phyloP scores from a whole-genome alignment of 225 moss, liverwort and hornwort species.

The Bryoerythrophyllum caledonicum region DNA sequence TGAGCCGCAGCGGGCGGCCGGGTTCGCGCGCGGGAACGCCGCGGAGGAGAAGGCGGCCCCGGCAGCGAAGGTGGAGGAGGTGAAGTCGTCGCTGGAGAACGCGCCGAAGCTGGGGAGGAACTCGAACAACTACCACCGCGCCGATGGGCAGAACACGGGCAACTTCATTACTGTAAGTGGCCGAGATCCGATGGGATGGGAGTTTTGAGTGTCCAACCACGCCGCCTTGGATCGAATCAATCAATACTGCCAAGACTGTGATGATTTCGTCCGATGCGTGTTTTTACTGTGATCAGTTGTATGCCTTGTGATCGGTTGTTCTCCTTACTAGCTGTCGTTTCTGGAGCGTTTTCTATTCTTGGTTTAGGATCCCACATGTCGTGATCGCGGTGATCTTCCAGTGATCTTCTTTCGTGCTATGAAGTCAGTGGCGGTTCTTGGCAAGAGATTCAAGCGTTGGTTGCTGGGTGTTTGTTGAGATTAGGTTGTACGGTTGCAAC shows the following conservation, averaged over 20 bases:
- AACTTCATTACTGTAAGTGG: slow-evolving; percentile 92
- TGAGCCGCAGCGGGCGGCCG: slow-evolving; percentile 50
- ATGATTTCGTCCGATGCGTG: neutral
- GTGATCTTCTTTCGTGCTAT: neutral
- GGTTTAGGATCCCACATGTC: neutral
- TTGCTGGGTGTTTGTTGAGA: neutral
- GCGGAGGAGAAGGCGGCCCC: slow-evolving; percentile 37
- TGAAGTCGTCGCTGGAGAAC: slow-evolving; percentile 61
- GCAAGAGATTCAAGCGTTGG: neutral
- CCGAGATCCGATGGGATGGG: neutral
- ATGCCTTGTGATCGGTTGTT: neutral
- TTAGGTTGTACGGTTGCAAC: neutral
- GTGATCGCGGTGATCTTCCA: neutral
- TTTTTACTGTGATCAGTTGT: no score
- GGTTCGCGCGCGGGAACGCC: slow-evolving; percentile 31
- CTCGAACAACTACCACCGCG: slow-evolving; percentile 97
- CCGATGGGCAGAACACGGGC: slow-evolving; percentile 92
- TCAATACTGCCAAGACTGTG: neutral
- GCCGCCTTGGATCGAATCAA: neutral
- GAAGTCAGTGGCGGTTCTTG: neutral
- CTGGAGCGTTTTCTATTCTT: neutral
- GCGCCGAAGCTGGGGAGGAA: slow-evolving; percentile 70
- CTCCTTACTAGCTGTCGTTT: neutral
- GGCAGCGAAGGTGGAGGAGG: slow-evolving; percentile 55
- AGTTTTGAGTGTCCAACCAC: neutral